Base-by-base conservation (phyloP, 345 rosid genomes). In the Populus davidiana region DNA sequence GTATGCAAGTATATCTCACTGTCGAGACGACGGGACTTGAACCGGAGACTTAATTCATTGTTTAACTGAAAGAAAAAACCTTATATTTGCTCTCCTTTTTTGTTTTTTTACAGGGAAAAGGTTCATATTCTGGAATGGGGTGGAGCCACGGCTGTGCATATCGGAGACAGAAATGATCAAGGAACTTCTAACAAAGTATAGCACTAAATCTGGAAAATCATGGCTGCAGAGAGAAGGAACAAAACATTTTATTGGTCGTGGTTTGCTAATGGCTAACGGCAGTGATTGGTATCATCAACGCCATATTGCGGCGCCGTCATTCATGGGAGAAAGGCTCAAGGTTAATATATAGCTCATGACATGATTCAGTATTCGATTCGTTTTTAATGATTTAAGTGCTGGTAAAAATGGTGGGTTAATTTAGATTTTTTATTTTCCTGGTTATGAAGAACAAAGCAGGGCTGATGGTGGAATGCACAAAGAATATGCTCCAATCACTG, bases 201-300 rank as follows among this genome's bases (percentile, higher is more conserved):
- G 90, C 79, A 83, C 88, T 1, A 86, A 85, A 25, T 87, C 97
- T 1, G 99, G 99, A 0, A 96, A 90, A 77, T 94, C 99, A 6
- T 96, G 98, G 99, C 82, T 90, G 14, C 99, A 96, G 35, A 98
- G 90, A 56, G 92, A 96, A 78, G 99, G 99, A 6, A 70, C 95
- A 0, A 92, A 93, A 73, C 92, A 93, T 83, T 96, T 96, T 74
- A 88, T 92, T 1, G 99, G 99, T 0, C 85, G 85, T 35, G 99
- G 97, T 11, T 77, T 96, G 62, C 79, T 96, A 70, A 91, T 91
- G 95, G 95, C 92, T 1, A 91, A 91, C 79, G 95, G 93, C 0
- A 80, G 80, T 8, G 87, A 89, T 43, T 92, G 95, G 97, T 77
- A 76, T 41, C 81, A 84, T 64, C 86, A 83, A 44, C 81, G 86